These are phyloP conservation scores for Jimgerdemannia flammicorona DNA, from an alignment of 192 early-diverging fungal species.

Conservation along the genomic window DNA sequence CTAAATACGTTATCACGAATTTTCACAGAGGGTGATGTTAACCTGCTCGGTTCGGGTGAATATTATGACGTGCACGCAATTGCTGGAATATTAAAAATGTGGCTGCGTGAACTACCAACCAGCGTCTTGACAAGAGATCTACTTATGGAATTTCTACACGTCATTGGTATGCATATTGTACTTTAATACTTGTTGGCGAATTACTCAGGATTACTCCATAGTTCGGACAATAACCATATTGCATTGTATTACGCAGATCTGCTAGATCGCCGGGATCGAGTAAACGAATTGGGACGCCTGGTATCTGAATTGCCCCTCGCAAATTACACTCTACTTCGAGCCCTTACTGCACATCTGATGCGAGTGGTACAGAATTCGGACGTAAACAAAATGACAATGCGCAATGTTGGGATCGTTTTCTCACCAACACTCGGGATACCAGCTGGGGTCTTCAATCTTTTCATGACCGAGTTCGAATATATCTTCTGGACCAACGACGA, in stretches of 20 bases:
- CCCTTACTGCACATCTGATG: conserved; percentile 87
- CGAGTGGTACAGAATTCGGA: conserved; percentile 80
- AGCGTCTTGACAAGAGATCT: conserved; percentile 89
- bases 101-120: conserved; percentile 82
- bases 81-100: conserved; percentile 89
- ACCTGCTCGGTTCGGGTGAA: conserved; percentile 54
- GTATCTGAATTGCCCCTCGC: conserved; percentile 73
- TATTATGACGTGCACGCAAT: conserved; percentile 93
- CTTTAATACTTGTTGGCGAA: background rate
- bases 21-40: conserved; percentile 65
- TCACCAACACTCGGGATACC: conserved; percentile 93
- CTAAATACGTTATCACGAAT: background rate
- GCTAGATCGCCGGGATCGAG: conserved; percentile 72
- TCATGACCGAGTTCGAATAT: conserved; percentile 88
- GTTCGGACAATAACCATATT: too few species aligned
- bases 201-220: background rate
- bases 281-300: conserved; percentile 77
- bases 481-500: conserved; percentile 75
- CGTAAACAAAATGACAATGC: conserved; percentile 92
- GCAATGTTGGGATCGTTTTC: conserved; percentile 96
- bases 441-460: conserved; percentile 86
- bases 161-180: conserved; percentile 53
- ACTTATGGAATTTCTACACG: conserved; percentile 77
- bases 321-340: conserved; percentile 89
- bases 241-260: conserved; percentile 49